Conservation (phyloP, 2,329 filamentous ascomycete species). For the Lachnum nothofagi region DNA sequence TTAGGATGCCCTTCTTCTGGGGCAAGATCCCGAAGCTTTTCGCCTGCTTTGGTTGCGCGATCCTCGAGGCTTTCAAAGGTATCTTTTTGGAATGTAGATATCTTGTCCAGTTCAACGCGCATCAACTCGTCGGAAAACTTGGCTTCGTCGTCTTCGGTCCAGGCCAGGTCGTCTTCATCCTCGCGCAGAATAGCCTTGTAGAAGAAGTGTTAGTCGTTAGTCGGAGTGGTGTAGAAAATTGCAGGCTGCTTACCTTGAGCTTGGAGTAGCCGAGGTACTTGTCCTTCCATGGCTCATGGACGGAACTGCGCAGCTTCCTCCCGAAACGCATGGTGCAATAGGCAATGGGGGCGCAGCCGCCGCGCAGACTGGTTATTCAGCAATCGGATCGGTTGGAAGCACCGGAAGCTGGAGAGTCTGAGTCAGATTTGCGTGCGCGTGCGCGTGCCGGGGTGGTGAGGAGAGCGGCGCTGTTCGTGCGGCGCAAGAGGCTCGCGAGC, state of each 20-base stretch:
- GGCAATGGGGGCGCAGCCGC: too few species aligned
- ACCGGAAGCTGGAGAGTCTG: too few species aligned
- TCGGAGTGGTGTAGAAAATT: background rate
- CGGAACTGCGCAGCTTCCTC: slow-evolving; percentile 72
- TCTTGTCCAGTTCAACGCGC: slow-evolving; percentile 92
- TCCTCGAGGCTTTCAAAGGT: slow-evolving; percentile 58
- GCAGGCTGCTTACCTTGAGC: slow-evolving; percentile 58
- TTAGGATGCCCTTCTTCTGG: slow-evolving; percentile 53
- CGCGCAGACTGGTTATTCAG: too few species aligned
- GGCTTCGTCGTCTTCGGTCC: slow-evolving; percentile 93
- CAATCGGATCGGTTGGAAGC: too few species aligned
- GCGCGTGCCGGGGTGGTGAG: too few species aligned
- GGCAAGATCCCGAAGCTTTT: slow-evolving; percentile 75
- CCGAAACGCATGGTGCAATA: slow-evolving; percentile 74
- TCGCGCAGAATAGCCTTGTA: slow-evolving; percentile 66
- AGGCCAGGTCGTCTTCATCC: slow-evolving; percentile 59
- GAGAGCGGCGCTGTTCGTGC: too few species aligned
- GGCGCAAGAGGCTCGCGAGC: too few species aligned
- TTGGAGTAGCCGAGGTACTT: slow-evolving; percentile 95
- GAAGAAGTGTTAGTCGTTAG: background rate
- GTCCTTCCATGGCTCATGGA: slow-evolving; percentile 84
- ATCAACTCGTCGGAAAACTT: slow-evolving; percentile 91
- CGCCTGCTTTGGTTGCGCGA: slow-evolving; percentile 51
- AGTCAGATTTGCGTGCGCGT: too few species aligned
- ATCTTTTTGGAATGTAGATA: slow-evolving; percentile 79